Conservation (phyloP, 768 basidiomycete species). For the Tricholoma hemisulphureum region DNA sequence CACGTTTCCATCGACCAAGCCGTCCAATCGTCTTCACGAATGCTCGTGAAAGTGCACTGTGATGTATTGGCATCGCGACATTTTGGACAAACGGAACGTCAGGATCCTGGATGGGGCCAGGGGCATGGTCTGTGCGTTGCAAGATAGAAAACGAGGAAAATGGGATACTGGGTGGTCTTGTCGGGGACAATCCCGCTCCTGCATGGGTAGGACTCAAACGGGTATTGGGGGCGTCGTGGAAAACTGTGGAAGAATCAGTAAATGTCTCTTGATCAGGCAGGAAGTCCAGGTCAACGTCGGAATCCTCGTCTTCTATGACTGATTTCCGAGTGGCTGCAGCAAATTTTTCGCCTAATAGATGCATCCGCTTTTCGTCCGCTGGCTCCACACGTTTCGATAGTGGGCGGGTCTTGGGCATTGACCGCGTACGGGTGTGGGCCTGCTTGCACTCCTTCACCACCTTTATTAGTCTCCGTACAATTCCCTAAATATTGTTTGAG, state of each 20-base stretch:
- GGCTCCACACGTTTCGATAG: constrained; percentile 35
- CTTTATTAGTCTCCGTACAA: constrained; percentile 80
- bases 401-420: constrained; percentile 31
- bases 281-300: constrained; percentile 80
- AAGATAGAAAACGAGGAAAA: constrained; percentile 60
- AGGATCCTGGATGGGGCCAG: constrained; percentile 25
- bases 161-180: constrained; percentile 47
- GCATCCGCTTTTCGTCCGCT: constrained; percentile 35
- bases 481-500: constrained; percentile 47
- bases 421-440: constrained; percentile 48
- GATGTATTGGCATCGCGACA: constrained; percentile 50
- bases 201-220: constrained; percentile 43
- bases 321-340: constrained; percentile 55
- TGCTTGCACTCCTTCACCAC: constrained; percentile 81
- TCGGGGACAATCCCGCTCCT: constrained; percentile 34
- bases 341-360: constrained; percentile 62
- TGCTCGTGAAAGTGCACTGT: constrained; percentile 67
- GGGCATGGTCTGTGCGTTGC: constrained; percentile 55
- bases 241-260: constrained; percentile 31
- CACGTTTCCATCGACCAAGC: constrained; percentile 79
- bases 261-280: constrained; percentile 46
- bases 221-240: constrained; percentile 47
- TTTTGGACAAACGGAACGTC: constrained; percentile 38
- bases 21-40: constrained; percentile 82
- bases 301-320: constrained; percentile 51